Base-by-base conservation (phyloP, 2,329 filamentous ascomycete species). In the Sporothrix pseudoabietina region DNA sequence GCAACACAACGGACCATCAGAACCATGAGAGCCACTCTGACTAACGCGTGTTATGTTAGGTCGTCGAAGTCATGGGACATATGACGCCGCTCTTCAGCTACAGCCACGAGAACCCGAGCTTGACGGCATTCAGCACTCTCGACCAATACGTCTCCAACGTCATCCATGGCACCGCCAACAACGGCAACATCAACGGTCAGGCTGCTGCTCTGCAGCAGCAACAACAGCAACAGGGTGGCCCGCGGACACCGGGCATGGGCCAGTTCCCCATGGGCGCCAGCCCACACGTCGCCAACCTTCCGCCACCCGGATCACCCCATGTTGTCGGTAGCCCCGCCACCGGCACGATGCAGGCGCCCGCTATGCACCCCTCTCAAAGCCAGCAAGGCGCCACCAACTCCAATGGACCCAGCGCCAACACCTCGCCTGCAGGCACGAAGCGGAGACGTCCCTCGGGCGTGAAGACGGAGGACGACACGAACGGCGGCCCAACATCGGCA, bases 341-440 rank as follows among this genome's bases (percentile, higher is more conserved):
- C 16, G 88, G 87, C 19, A 84, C 87, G 71, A 89, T 90, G 85
- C 88, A 89, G 79, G 88, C 89, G 70, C 89, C 89, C 30, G 84
- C 85, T 75, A 91, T 91, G 89, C 88, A 89, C 79, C 82, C 89
- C 74, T 89, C 91, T 79, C 87, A 88, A 76, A 91, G 89, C 79
- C 89, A 91, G 79, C 90, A 91, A 78, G 90, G 89, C 54, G 90
- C 89, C 44, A 90, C 89, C 44, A 88, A 83, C 79, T 91, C 89
- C 10, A 89, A 87, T 79, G 89, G 88, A 1, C 88, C 89, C 7
- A 91, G 89, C 78, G 89, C 89, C 73, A 91, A 91, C 81, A 91
- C 90, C 5, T 90, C 88, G 44, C 88, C 88, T 54, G 85, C 87
- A 32, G 87, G 86, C 47, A 89, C 88, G 76, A 90, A 90, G 80